Conservation (phyloP, 2,329 filamentous ascomycete genomes). For the Phyllosticta citriasiana region DNA sequence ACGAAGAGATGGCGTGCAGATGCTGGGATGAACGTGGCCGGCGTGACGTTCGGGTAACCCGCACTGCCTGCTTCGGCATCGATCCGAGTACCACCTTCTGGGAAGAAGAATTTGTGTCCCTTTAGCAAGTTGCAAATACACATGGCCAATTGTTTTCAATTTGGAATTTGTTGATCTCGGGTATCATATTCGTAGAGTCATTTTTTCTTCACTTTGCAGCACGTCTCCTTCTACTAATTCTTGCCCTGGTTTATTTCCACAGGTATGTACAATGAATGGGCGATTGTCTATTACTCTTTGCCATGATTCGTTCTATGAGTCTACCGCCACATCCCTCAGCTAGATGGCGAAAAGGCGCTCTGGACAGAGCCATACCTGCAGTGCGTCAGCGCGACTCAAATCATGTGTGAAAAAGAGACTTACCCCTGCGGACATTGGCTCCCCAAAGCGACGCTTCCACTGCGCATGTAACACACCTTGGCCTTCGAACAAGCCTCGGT, state of each 20-base stretch:
- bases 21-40: background rate
- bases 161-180: background rate
- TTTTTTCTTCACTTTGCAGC: background rate
- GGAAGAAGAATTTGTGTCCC: background rate
- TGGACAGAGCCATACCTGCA: constrained; percentile 29
- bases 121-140: too few species aligned
- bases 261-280: background rate
- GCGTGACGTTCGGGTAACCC: background rate
- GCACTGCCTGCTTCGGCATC: background rate
- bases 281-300: background rate
- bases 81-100: background rate
- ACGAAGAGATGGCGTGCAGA: background rate
- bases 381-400: constrained; percentile 13
- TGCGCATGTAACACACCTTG: constrained; percentile 51
- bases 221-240: background rate
- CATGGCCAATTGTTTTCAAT: background rate
- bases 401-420: constrained; percentile 6
- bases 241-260: background rate
- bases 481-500: constrained; percentile 41
- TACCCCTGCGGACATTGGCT: constrained; percentile 43
- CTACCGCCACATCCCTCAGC: background rate
- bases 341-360: constrained; percentile 22
- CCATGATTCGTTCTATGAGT: background rate
- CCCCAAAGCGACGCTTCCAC: constrained; percentile 44
- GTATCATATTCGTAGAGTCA: background rate